phyloP scores from a whole-genome alignment of 495 filamentous ascomycete species.

The Penicillium subrubescens region DNA sequence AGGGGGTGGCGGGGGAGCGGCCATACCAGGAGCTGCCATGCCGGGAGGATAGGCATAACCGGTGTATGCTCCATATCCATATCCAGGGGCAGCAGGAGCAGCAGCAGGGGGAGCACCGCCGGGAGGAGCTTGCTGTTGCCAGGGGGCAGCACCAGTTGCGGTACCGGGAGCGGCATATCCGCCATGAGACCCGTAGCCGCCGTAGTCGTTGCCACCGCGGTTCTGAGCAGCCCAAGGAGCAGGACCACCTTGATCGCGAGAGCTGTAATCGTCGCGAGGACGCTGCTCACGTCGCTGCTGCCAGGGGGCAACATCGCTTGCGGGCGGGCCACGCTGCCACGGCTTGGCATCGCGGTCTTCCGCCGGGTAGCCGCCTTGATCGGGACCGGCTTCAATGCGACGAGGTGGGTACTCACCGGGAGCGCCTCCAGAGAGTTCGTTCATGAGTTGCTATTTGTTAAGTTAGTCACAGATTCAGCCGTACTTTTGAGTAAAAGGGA shows the following conservation, averaged over 20 bases:
- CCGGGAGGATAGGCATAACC: constrained; percentile 55
- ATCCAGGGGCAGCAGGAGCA: constrained; percentile 46
- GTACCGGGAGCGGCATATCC: constrained; percentile 34
- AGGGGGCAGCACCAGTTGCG: constrained; percentile 48
- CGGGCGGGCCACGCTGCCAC: constrained; percentile 80
- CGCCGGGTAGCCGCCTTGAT: constrained; percentile 42
- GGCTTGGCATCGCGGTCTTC: constrained; percentile 70
- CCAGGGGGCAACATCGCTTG: constrained; percentile 83
- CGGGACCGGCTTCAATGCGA: constrained; percentile 85
- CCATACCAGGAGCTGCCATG: constrained; percentile 61
- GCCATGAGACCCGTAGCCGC: constrained; percentile 48
- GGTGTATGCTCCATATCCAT: constrained; percentile 56
- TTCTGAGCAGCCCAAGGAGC: constrained; percentile 58
- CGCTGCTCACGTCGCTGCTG: constrained; percentile 61
- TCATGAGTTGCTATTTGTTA: constrained; percentile 81
- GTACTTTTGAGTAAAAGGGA: neutral
- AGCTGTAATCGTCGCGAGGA: constrained; percentile 52
- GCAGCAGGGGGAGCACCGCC: constrained; percentile 34
- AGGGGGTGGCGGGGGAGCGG: constrained; percentile 69
- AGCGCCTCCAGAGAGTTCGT: constrained; percentile 86
- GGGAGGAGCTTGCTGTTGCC: constrained; percentile 65
- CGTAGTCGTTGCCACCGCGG: constrained; percentile 54
- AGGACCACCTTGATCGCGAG: constrained; percentile 45
- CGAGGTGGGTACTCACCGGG: constrained; percentile 66
- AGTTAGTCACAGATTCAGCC: constrained; percentile 34